Evolutionary conservation across 164 flowering plant species (phyloP), one percentile per base, ranked within the genome.

Genomic region (Hamamelis virginiana): DNA sequence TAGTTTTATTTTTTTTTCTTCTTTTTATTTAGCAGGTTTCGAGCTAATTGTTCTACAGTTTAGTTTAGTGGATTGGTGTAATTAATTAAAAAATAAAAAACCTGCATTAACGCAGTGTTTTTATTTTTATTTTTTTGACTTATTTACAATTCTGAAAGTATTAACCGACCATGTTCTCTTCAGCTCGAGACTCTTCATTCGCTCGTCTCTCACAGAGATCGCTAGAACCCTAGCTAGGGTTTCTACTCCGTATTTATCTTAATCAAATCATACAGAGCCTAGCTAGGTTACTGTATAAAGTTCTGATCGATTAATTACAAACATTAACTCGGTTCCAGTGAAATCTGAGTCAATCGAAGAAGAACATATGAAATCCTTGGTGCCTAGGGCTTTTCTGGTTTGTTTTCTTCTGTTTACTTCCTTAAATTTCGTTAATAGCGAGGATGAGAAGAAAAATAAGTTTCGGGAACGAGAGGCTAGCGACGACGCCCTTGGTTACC

Each of bases 381-480:
- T 52, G 72, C 13, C 56, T 45, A 68, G 71, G 70, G 74, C 50
- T 69, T 66, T 81, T 16, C 47, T 76, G 57, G 53, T 81, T 52
- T 74, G 62, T 53, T 72, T 77, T 1, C 50, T 86, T n/a, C 45
- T 80, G 2, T 62, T 64, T 38, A 11, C 46, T n/a, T 45, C n/a
- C 41, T 74, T 62, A 50, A 53, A 27, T 68, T 61, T 58, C 68
- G 33, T 59, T 43, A 66, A 61, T 70, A 78, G 75, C 23, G 83
- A 81, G 41, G 85, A 76, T 13, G 11, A 79, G 16, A 76, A 67
- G 62, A 80, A 67, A 51, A 92, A 90, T 75, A 91, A 91, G 72
- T 95, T 95, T 73, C 84, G 96, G 52, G 90, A 82, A 41, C 88
- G 99, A 22, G 79, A 85, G 63, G 96, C 98, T 28, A 84, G 77